Evolutionary conservation across 805 yeast genomes (phyloP).

Genomic region (Metschnikowia drakensbergensis): DNA sequence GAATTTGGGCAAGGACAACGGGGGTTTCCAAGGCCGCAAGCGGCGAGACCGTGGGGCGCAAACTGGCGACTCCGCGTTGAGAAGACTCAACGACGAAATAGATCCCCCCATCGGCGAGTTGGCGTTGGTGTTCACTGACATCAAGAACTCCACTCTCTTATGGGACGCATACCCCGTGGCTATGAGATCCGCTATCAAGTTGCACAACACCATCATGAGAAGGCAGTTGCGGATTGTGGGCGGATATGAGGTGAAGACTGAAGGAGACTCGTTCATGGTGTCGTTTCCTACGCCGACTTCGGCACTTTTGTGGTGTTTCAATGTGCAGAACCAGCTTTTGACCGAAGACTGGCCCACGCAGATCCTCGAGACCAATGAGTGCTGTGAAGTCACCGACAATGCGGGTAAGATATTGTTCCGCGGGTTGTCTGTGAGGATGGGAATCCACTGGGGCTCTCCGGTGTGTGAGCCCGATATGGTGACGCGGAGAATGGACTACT

Average conservation of each 20-base stretch:
- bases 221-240: conserved; percentile 88
- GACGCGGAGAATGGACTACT: conserved; percentile 96
- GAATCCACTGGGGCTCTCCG: conserved; percentile 97
- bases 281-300: conserved; percentile 90
- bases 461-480: conserved; percentile 94
- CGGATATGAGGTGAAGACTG: conserved; percentile 97
- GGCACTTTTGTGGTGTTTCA: conserved; percentile 91
- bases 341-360: conserved; percentile 95
- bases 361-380: conserved; percentile 77
- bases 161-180: conserved; percentile 95
- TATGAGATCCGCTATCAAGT: conserved; percentile 94
- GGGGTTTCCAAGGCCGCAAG: conserved; percentile 34
- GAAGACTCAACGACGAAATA: conserved; percentile 85
- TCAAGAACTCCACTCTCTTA: conserved; percentile 83
- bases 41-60: conserved; percentile 42
- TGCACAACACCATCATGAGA: conserved; percentile 92
- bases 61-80: conserved; percentile 68
- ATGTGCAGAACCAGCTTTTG: conserved; percentile 79
- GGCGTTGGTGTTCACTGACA: conserved; percentile 96
- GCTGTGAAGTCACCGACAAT: conserved; percentile 71
- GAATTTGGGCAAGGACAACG: conserved; percentile 37
- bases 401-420: conserved; percentile 61
- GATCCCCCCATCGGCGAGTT: conserved; percentile 92
- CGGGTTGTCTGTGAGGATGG: conserved; percentile 96
- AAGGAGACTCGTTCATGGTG: conserved; percentile 99